A percentile compares a stretch with the other conserved stretches of the same genome.
These are phyloP conservation scores for Ramichloridium luteum DNA, from an alignment of 2,329 filamentous ascomycete genomes.

Conservation along the genomic window DNA sequence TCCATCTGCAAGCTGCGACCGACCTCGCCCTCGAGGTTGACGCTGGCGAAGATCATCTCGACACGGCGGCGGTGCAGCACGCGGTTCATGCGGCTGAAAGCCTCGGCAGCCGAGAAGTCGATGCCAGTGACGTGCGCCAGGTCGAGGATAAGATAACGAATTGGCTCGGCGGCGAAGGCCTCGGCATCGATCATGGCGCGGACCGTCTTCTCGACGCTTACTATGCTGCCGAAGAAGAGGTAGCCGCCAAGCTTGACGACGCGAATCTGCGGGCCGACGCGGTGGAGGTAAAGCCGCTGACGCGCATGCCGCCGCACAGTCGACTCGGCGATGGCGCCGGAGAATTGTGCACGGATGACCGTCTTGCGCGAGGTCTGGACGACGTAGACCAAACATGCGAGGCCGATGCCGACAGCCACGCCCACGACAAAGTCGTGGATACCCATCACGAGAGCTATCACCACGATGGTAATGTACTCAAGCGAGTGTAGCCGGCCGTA, in stretches of 20 bases:
- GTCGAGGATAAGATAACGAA: slow-evolving; percentile 82
- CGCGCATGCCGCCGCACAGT: slow-evolving; percentile 84
- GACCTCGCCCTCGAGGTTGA: slow-evolving; percentile 62
- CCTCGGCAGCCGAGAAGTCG: slow-evolving; percentile 92
- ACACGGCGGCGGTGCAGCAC: slow-evolving; percentile 67
- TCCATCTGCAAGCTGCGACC: slow-evolving; percentile 72
- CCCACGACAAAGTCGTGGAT: slow-evolving; percentile 93
- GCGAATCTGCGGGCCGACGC: slow-evolving; percentile 78
- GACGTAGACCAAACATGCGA: slow-evolving; percentile 84
- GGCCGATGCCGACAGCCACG: slow-evolving; percentile 78
- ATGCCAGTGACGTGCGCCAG: slow-evolving; percentile 80
- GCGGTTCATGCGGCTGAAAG: slow-evolving; percentile 83
- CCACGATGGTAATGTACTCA: slow-evolving; percentile 80
- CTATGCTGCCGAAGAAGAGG: slow-evolving; percentile 97
- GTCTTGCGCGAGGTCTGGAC: slow-evolving; percentile 84
- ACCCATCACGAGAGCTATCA: slow-evolving; percentile 91
- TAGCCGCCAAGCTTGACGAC: slow-evolving; percentile 88
- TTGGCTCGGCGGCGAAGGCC: slow-evolving; percentile 62
- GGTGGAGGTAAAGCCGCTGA: slow-evolving; percentile 73
- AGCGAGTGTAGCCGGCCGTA: slow-evolving; percentile 75
- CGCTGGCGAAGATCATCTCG: slow-evolving; percentile 68
- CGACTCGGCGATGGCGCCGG: slow-evolving; percentile 76
- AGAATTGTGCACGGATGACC: slow-evolving; percentile 80
- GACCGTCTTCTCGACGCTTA: slow-evolving; percentile 84
- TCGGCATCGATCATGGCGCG: slow-evolving; percentile 71